phyloP scores from a whole-genome alignment of 345 rosid genomes.

The Corchorus olitorius region DNA sequence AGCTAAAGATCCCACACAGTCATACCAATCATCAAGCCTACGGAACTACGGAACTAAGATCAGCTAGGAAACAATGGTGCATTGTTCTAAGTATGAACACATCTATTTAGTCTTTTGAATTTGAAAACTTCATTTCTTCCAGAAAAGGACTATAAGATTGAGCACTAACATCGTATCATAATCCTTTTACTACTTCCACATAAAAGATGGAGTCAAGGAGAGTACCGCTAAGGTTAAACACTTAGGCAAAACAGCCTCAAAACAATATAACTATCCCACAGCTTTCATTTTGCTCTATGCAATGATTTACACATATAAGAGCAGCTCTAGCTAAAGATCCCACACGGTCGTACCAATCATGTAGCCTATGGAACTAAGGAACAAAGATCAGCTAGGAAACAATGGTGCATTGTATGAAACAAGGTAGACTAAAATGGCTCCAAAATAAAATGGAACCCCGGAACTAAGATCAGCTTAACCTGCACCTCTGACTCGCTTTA shows the following conservation, averaged over 20 bases:
- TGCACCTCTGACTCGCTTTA: neutral
- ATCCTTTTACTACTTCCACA: neutral
- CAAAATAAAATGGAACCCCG: too few species aligned
- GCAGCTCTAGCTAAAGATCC: neutral
- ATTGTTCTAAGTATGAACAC: neutral
- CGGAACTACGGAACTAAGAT: too few species aligned
- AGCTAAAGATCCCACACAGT: neutral
- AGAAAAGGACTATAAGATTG: neutral
- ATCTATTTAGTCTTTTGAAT: neutral
- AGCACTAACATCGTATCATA: neutral
- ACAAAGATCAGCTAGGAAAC: neutral
- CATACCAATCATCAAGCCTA: neutral
- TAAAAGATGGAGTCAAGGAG: neutral
- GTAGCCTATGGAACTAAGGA: neutral
- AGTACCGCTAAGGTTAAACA: neutral
- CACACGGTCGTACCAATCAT: neutral
- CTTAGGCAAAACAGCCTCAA: neutral
- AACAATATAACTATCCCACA: neutral
- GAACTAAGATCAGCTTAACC: too few species aligned
- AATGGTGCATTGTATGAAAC: neutral
- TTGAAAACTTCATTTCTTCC: slow-evolving; percentile 10
- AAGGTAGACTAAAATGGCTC: neutral
- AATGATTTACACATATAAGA: neutral
- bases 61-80: too few species aligned
- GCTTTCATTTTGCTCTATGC: neutral